A percentile compares a stretch with the other conserved stretches of the same genome.
These are phyloP conservation scores for Telfairia occidentalis DNA, from an alignment of 331 rosid species.

Conservation along the genomic window DNA sequence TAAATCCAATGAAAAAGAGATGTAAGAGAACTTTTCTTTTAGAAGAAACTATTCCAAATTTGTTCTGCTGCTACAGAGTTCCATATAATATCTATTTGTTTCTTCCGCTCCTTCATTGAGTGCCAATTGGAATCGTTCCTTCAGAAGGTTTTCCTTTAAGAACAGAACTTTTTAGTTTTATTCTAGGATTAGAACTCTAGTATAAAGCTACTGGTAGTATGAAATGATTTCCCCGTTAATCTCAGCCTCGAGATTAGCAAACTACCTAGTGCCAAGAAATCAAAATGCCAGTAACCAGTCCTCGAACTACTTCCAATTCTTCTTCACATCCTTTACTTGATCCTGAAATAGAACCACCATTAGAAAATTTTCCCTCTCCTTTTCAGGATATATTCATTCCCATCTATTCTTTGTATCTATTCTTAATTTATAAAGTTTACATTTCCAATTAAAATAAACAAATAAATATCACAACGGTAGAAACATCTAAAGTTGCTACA, in stretches of 20 bases:
- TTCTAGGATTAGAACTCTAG: neutral
- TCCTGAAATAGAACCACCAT: neutral
- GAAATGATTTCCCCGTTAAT: neutral
- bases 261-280: neutral
- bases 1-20: neutral
- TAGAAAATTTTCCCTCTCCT: neutral
- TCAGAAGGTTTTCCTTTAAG: neutral
- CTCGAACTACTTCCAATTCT: neutral
- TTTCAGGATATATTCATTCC: neutral
- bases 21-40: neutral
- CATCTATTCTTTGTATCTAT: neutral
- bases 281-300: neutral
- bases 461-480: neutral
- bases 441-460: neutral
- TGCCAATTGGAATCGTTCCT: neutral
- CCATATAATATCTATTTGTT: too few species aligned
- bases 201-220: neutral
- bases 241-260: neutral
- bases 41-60: neutral
- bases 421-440: neutral
- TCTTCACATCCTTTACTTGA: neutral
- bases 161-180: neutral
- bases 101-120: neutral
- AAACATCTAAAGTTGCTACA: neutral
- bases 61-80: neutral